Conservation (phyloP, 306 rosid genomes). For the Pyrus betulifolia region DNA sequence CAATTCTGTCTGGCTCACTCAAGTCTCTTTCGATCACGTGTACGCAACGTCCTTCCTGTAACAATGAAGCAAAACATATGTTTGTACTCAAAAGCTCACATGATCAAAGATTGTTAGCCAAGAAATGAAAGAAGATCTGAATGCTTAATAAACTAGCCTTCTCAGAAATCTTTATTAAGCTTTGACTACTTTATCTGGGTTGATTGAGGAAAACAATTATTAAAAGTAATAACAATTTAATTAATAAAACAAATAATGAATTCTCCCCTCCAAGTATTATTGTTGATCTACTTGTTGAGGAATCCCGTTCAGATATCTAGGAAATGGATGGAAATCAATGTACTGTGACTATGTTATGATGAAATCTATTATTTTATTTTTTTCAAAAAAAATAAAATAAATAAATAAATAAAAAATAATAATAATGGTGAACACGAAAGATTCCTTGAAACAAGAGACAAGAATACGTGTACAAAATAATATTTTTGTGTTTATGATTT, state of each 20-base stretch:
- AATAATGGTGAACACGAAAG: too few relatives aligned
- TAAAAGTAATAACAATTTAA: background rate
- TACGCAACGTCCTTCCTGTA: slow-evolving; percentile 64
- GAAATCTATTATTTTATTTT: too few relatives aligned
- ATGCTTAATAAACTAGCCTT: background rate
- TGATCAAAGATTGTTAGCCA: background rate
- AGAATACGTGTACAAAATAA: too few relatives aligned
- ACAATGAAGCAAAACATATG: background rate
- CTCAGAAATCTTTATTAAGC: background rate
- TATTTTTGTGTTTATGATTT: too few relatives aligned
- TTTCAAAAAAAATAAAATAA: too few relatives aligned
- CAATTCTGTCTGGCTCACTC: slow-evolving; percentile 72
- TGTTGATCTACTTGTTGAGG: too few relatives aligned
- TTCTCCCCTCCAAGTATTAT: too few relatives aligned
- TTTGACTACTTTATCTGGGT: background rate
- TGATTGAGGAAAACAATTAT: background rate
- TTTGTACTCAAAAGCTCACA: background rate
- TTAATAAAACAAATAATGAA: background rate
- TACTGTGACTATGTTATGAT: too few relatives aligned
- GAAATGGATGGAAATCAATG: too few relatives aligned
- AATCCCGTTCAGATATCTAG: too few relatives aligned
- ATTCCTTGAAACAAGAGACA: too few relatives aligned
- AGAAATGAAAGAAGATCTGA: background rate
- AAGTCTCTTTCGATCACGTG: slow-evolving; percentile 79
- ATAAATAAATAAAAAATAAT: too few relatives aligned